Evolutionary conservation across 164 flowering plant species (phyloP).

Genomic region (Sextonia rubra): DNA sequence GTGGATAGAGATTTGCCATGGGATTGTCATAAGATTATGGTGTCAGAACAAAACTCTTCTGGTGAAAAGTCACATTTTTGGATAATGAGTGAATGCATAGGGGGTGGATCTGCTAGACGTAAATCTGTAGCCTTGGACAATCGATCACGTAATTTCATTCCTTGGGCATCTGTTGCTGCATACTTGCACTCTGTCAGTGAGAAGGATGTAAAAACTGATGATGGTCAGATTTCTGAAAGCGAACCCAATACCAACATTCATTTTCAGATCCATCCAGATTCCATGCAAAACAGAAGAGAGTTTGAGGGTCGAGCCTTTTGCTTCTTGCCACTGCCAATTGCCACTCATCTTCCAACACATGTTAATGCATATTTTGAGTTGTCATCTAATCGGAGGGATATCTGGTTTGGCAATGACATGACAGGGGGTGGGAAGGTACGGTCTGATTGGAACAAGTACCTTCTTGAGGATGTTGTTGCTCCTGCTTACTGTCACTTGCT

Average conservation of each 20-base stretch:
- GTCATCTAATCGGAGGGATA: constrained; percentile 95
- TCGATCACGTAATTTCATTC: constrained; percentile 51
- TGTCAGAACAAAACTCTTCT: constrained; percentile 53
- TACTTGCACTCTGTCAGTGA: constrained; percentile 41
- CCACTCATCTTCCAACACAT: constrained; percentile 85
- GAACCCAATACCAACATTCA: constrained; percentile 16
- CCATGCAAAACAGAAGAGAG: constrained; percentile 27
- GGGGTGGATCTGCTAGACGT: constrained; percentile 38
- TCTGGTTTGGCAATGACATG: constrained; percentile 99
- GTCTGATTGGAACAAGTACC: constrained; percentile 87
- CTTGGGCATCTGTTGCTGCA: constrained; percentile 95
- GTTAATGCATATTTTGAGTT: constrained; percentile 93
- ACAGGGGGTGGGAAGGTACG: constrained; percentile 93
- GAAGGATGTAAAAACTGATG: constrained; percentile 19
- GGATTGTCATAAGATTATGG: constrained; percentile 64
- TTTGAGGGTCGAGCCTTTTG: constrained; percentile 97
- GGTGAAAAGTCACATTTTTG: constrained; percentile 56
- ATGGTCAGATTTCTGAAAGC: constrained; percentile 15
- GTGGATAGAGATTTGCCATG: constrained; percentile 49
- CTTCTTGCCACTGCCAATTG: constrained; percentile 89
- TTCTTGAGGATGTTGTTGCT: constrained; percentile 84
- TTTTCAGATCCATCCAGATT: constrained; percentile 31
- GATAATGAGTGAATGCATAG: constrained; percentile 78
- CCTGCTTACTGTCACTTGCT: constrained; percentile 91
- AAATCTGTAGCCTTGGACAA: constrained; percentile 27